Conservation (phyloP, 768 basidiomycete genomes). For the Suillus clintonianus region DNA sequence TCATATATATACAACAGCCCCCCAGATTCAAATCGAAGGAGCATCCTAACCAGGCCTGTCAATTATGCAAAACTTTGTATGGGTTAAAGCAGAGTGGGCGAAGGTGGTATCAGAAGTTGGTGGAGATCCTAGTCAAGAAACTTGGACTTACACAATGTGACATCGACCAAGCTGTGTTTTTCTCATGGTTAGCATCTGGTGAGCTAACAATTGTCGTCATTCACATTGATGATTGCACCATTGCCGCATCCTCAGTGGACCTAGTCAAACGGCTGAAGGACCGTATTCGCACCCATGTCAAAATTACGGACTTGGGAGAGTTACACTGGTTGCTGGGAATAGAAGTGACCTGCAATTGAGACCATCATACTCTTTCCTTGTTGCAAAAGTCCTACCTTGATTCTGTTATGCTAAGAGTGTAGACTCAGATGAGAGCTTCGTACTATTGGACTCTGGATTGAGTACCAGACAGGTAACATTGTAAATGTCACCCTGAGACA, state of each 20-base stretch:
- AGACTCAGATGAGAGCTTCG: too few species aligned
- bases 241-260: slow-evolving; percentile 25
- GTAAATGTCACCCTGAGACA: too few species aligned
- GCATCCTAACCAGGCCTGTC: slow-evolving; percentile 23
- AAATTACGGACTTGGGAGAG: slow-evolving; percentile 33
- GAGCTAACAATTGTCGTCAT: slow-evolving; percentile 12
- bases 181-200: too few species aligned
- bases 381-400: neutral
- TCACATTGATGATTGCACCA: slow-evolving; percentile 33
- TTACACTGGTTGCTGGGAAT: slow-evolving; percentile 35
- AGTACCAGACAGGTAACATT: too few species aligned
- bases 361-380: slow-evolving; percentile 24
- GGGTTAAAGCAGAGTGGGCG: too few species aligned
- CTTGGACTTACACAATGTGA: too few species aligned
- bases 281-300: slow-evolving; percentile 25
- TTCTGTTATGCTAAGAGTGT: too few species aligned
- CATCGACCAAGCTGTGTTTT: too few species aligned
- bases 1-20: slow-evolving; percentile 45
- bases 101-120: too few species aligned
- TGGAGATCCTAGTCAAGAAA: too few species aligned
- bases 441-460: too few species aligned
- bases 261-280: neutral
- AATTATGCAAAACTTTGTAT: slow-evolving; percentile 25
- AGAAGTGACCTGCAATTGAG: slow-evolving; percentile 22
- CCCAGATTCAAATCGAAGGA: slow-evolving; percentile 25